Base-by-base conservation (phyloP, 306 rosid species). In the Elaeagnus macrophylla region DNA sequence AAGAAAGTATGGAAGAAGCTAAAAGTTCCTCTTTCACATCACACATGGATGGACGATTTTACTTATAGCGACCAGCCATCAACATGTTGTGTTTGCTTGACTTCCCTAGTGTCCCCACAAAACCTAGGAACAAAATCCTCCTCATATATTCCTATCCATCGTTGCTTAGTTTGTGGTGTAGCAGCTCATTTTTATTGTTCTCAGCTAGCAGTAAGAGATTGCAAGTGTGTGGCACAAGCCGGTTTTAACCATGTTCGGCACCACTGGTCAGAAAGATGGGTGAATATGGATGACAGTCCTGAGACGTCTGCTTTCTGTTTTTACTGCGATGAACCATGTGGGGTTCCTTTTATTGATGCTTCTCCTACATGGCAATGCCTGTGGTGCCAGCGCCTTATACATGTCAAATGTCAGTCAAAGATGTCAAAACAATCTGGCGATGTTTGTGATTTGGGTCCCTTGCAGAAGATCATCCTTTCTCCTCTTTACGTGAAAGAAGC, bases 191-290 rank as follows among this genome's bases (percentile, higher is more conserved):
- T 71, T 62, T 65, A 54, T 54, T 84, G 94, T 76, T 81, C 83
- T 48, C 81, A 59, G 67, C 76, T 38, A 39, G 83, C 94, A 35
- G 75, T 77, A 64, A 78, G 76, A 66, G 94, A 84, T 69, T 84
- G 94, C 61, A 84, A 84, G 75, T 81, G 88, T 71, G 83, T 81
- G 72, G 81, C 85, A 47, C 94, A 84, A 73, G 79, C 85, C 62
- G 88, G 83, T 58, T 74, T 79, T 78, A 59, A 69, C 64, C 68
- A 78, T 50, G 68, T 84, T 59, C 77, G 75, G 64, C 94, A 84
- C 69, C 88, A 81, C 62, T 84, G 94, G 94, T 84, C 94, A 3
- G 94, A 84, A 75, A 78, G 79, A 66, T 84, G 94, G 94, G 76
- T 76, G 68, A 64, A 73, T 53, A 66, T 74, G 59, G 83, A 81